phyloP scores from a whole-genome alignment of 2,329 filamentous ascomycete genomes.

The Seiridium cupressi region DNA sequence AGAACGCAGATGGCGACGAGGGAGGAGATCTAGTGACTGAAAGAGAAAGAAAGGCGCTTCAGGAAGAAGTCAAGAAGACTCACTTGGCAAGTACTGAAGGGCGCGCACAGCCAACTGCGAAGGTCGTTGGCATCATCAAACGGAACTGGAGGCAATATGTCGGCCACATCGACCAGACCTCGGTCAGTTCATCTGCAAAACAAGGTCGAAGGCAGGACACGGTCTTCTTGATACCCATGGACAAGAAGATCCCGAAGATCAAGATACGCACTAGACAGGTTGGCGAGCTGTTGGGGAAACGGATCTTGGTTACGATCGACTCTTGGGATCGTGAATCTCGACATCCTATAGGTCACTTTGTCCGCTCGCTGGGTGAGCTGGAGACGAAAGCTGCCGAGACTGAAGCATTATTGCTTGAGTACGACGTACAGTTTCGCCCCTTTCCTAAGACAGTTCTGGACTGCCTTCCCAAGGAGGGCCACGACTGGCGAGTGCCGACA shows the following conservation, averaged over 20 bases:
- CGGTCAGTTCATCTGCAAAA: slow-evolving; percentile 69
- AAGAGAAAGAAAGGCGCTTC: slow-evolving; percentile 79
- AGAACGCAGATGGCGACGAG: slow-evolving; percentile 85
- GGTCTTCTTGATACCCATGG: slow-evolving; percentile 96
- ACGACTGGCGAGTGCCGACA: slow-evolving; percentile 89
- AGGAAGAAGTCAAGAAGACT: slow-evolving; percentile 85
- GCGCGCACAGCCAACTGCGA: slow-evolving; percentile 83
- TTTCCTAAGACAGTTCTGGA: slow-evolving; percentile 96
- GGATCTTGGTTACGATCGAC: slow-evolving; percentile 90
- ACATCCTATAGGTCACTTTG: slow-evolving; percentile 90
- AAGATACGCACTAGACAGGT: slow-evolving; percentile 88
- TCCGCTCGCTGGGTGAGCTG: slow-evolving; percentile 86
- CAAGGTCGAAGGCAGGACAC: slow-evolving; percentile 85
- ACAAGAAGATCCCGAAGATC: slow-evolving; percentile 96
- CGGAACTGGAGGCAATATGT: slow-evolving; percentile 98
- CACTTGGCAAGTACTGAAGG: slow-evolving; percentile 76
- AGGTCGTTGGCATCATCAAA: slow-evolving; percentile 88
- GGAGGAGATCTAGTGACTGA: slow-evolving; percentile 78
- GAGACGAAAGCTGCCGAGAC: slow-evolving; percentile 98
- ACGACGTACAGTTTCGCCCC: slow-evolving; percentile 95
- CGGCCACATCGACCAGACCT: slow-evolving; percentile 87
- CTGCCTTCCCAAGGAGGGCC: slow-evolving; percentile 86
- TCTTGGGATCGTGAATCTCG: slow-evolving; percentile 92
- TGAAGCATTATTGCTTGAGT: slow-evolving; percentile 89
- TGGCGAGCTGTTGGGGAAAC: slow-evolving; percentile 83